phyloP scores from a whole-genome alignment of 441 rosid genomes.

The Hura crepitans region DNA sequence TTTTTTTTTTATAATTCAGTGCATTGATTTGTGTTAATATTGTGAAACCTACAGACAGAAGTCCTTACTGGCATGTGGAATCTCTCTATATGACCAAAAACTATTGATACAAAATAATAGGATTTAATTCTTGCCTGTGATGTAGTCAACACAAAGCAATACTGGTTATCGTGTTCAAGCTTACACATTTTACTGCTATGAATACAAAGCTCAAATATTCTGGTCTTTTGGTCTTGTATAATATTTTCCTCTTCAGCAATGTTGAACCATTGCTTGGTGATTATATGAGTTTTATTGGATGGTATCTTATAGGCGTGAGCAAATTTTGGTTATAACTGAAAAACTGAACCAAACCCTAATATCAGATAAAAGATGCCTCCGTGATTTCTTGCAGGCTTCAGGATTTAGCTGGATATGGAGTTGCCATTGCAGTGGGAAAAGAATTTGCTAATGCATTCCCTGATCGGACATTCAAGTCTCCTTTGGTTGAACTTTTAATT shows the following conservation, averaged over 20 bases:
- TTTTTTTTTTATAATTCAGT: no score
- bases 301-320: no score
- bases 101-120: not conserved
- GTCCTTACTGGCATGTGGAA: not conserved
- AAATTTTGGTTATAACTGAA: no score
- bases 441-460: conserved; percentile 57
- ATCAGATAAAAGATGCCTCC: conserved; percentile 10
- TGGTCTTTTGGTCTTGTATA: not conserved
- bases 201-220: not conserved
- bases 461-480: conserved; percentile 54
- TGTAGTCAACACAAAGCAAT: not conserved
- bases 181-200: not conserved
- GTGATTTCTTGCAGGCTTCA: conserved; percentile 57
- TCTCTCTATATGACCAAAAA: conserved; percentile 1
- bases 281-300: no score
- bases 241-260: no score
- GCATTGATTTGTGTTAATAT: no score
- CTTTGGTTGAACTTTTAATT: conserved; percentile 62
- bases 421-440: conserved; percentile 56
- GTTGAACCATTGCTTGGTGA: no score
- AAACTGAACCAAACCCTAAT: no score
- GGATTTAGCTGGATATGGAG: conserved; percentile 88
- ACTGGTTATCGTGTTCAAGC: not conserved
- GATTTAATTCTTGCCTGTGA: not conserved
- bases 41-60: no score